Conservation (phyloP, 768 basidiomycete genomes). For the Leccinum imitatum region DNA sequence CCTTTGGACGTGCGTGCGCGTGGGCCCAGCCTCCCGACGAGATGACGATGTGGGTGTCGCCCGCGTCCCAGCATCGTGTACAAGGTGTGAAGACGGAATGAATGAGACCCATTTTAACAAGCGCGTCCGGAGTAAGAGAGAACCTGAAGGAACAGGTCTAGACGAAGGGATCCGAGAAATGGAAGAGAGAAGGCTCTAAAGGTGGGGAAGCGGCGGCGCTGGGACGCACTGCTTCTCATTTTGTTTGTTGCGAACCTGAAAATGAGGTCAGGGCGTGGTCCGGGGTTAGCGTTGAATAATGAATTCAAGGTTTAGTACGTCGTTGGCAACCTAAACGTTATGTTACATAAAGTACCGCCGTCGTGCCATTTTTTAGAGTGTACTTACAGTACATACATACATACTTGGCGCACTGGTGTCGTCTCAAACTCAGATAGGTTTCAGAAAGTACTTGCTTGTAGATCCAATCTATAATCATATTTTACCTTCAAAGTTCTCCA, state of each 20-base stretch:
- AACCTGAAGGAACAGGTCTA: not conserved
- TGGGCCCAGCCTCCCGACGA: constrained; percentile 25
- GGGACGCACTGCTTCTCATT: constrained; percentile 1
- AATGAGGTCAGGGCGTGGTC: constrained; percentile 18
- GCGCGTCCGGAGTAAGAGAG: not conserved
- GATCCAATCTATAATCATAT: too few relatives aligned
- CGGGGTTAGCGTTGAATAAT: not conserved
- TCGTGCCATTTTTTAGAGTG: too few relatives aligned
- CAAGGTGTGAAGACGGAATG: constrained; percentile 18
- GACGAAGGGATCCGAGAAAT: not conserved
- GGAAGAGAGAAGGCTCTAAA: not conserved
- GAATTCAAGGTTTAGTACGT: not conserved
- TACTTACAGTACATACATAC: too few relatives aligned
- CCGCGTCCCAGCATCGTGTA: constrained; percentile 27
- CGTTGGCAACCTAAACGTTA: not conserved
- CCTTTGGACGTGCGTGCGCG: constrained; percentile 28
- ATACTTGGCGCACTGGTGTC: too few relatives aligned
- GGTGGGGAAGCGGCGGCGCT: constrained; percentile 9
- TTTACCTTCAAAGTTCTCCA: too few relatives aligned
- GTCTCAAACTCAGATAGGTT: too few relatives aligned
- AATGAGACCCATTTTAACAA: constrained; percentile 18
- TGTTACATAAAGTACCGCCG: not conserved
- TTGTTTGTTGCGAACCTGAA: constrained; percentile 1
- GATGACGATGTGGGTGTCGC: constrained; percentile 30
- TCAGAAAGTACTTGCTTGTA: too few relatives aligned